Evolutionary conservation across 2,329 filamentous ascomycete species (phyloP).

Genomic region (Ophidiomyces ophidiicola): DNA sequence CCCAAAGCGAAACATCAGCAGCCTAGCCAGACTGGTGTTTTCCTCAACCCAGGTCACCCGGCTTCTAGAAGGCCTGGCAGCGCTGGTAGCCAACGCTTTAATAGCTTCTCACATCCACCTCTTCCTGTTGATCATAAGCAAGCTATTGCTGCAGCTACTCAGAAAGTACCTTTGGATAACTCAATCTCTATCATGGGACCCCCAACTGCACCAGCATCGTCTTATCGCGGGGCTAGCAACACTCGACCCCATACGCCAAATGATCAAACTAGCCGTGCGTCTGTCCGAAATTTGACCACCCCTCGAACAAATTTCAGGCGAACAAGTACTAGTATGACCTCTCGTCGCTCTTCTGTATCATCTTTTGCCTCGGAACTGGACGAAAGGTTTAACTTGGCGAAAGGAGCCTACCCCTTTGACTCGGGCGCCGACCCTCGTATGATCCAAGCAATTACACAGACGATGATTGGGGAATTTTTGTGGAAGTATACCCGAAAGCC

Average conservation of each 20-base stretch:
- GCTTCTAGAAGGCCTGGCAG: constrained; percentile 54
- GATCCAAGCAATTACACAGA: constrained; percentile 98
- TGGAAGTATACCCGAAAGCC: constrained; percentile 98
- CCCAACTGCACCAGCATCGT: constrained; percentile 70
- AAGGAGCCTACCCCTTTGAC: constrained; percentile 48
- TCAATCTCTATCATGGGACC: constrained; percentile 59
- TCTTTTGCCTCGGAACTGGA: constrained; percentile 94
- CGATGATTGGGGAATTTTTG: constrained; percentile 97
- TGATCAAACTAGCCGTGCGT: constrained; percentile 35
- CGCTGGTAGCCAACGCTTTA: constrained; percentile 52
- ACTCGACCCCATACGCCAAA: constrained; percentile 51
- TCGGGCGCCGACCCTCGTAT: constrained; percentile 81
- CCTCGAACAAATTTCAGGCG: constrained; percentile 37
- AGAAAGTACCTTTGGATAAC: constrained; percentile 42
- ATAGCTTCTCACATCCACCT: constrained; percentile 49
- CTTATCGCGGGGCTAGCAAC: constrained; percentile 41
- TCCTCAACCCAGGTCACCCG: constrained; percentile 19
- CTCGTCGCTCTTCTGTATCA: constrained; percentile 73
- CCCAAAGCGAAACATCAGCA: constrained; percentile 25
- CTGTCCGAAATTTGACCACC: constrained; percentile 45
- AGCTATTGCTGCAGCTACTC: constrained; percentile 64
- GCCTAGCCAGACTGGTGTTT: constrained; percentile 25
- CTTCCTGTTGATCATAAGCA: constrained; percentile 73
- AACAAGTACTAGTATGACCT: constrained; percentile 35
- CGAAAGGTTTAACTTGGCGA: constrained; percentile 68